A percentile compares a stretch with the other conserved stretches of the same genome.
These are phyloP conservation scores for Lophiostoma macrostomum DNA, from an alignment of 495 filamentous ascomycete genomes.

Conservation along the genomic window DNA sequence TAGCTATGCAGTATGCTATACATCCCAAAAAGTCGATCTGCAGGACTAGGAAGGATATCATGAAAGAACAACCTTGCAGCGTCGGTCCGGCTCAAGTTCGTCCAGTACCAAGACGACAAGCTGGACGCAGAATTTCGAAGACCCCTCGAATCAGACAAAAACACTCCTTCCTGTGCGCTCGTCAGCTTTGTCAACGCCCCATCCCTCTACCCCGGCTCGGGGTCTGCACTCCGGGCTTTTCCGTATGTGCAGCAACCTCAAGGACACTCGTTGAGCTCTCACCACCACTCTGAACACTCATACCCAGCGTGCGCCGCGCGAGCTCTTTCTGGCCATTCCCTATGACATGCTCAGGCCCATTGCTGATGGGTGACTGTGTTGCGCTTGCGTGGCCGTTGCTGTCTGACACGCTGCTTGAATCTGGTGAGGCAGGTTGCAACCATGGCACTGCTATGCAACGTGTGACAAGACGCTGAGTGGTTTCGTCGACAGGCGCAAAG, in stretches of 20 bases:
- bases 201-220: conserved; percentile 52
- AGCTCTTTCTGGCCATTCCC: conserved; percentile 32
- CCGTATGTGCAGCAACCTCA: conserved; percentile 73
- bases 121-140: not conserved
- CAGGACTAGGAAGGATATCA: no score
- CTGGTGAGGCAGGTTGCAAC: conserved; percentile 48
- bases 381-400: conserved; percentile 12
- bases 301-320: conserved; percentile 36
- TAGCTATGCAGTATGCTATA: no score
- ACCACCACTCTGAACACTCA: conserved; percentile 31
- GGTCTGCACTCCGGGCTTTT: conserved; percentile 82
- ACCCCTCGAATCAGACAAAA: not conserved
- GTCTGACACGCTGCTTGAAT: not conserved
- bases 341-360: not conserved
- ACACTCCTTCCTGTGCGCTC: not conserved
- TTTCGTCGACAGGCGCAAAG: conserved; percentile 88
- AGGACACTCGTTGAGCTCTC: conserved; percentile 50
- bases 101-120: not conserved
- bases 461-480: conserved; percentile 76
- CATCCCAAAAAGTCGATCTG: no score
- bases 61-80: no score
- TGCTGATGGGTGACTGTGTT: conserved; percentile 10
- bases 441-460: conserved; percentile 82
- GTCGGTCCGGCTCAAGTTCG: no score
- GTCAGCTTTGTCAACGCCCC: not conserved